A percentile compares a stretch with the other conserved stretches of the same genome.
Conservation (phyloP, 768 basidiomycete genomes). For the Xerocomus potaroensis region DNA sequence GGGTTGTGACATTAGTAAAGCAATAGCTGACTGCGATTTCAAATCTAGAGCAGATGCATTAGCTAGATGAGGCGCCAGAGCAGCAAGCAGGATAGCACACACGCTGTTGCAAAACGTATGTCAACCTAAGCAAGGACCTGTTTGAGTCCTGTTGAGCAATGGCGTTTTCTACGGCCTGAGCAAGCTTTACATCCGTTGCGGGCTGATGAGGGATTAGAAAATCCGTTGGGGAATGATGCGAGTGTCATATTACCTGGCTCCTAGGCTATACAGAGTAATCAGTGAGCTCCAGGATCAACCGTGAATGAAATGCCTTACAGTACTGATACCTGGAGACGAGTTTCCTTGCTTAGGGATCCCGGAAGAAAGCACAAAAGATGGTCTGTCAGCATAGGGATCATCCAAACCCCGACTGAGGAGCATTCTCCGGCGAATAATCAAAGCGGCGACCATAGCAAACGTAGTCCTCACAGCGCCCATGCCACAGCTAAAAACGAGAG, state of each 20-base stretch:
- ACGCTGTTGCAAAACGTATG: conserved; percentile 81
- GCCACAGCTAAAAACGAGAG: conserved; percentile 92
- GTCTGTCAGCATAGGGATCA: conserved; percentile 69
- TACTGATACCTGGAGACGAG: conserved; percentile 40
- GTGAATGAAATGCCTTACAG: conserved; percentile 35
- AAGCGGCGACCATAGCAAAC: conserved; percentile 95
- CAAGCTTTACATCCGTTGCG: conserved; percentile 55
- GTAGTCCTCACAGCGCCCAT: conserved; percentile 97
- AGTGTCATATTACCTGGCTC: conserved; percentile 24
- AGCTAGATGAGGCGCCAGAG: neutral
- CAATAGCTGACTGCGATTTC: conserved; percentile 75
- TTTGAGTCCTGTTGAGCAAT: conserved; percentile 77
- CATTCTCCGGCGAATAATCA: conserved; percentile 78
- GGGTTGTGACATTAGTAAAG: conserved; percentile 77
- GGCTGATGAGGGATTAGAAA: conserved; percentile 16
- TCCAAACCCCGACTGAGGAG: conserved; percentile 54
- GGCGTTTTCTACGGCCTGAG: conserved; percentile 67
- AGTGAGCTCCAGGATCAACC: neutral
- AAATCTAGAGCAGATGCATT: conserved; percentile 45
- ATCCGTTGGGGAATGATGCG: neutral
- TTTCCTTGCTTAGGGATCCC: conserved; percentile 13
- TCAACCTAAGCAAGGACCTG: conserved; percentile 69
- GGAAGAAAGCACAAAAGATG: conserved; percentile 12
- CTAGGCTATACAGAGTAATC: conserved; percentile 17
- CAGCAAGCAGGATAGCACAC: conserved; percentile 14